Conservation (phyloP, 768 basidiomycete species). For the Strobilomyces dryophilus region DNA sequence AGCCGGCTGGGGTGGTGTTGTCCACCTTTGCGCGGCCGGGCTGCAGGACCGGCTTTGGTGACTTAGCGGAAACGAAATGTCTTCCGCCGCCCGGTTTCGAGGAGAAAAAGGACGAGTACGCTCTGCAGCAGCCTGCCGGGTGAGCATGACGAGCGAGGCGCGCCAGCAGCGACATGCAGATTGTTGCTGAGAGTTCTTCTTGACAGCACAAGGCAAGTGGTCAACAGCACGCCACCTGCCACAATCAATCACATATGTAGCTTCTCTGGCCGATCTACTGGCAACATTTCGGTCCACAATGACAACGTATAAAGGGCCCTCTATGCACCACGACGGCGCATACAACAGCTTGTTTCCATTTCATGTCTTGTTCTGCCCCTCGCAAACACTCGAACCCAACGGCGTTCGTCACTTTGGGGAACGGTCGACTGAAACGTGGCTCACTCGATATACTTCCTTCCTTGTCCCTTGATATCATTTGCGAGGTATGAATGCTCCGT, state of each 20-base stretch:
- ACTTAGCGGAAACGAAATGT: constrained; percentile 71
- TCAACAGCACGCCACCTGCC: neutral
- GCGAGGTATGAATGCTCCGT: constrained; percentile 14
- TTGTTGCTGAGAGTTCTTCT: too few relatives aligned
- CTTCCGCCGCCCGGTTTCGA: constrained; percentile 72
- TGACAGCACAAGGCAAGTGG: too few relatives aligned
- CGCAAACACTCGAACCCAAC: neutral
- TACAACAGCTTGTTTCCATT: neutral
- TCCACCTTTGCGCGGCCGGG: constrained; percentile 37
- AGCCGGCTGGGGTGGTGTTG: constrained; percentile 34
- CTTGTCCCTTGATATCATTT: constrained; percentile 28
- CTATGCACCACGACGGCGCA: neutral
- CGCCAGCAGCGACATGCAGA: constrained; percentile 46
- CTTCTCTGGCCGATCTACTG: neutral
- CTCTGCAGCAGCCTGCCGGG: constrained; percentile 40
- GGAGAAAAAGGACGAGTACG: constrained; percentile 78
- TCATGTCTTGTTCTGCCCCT: constrained; percentile 7
- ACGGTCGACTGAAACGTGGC: constrained; percentile 13
- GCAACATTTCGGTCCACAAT: neutral
- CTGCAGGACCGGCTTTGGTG: constrained; percentile 45
- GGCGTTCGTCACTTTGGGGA: neutral
- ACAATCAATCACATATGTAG: neutral
- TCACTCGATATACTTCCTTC: constrained; percentile 32
- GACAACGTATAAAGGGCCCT: neutral
- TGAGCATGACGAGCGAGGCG: constrained; percentile 47